phyloP scores from a whole-genome alignment of 768 basidiomycete species.

The Lactarius hengduanensis region DNA sequence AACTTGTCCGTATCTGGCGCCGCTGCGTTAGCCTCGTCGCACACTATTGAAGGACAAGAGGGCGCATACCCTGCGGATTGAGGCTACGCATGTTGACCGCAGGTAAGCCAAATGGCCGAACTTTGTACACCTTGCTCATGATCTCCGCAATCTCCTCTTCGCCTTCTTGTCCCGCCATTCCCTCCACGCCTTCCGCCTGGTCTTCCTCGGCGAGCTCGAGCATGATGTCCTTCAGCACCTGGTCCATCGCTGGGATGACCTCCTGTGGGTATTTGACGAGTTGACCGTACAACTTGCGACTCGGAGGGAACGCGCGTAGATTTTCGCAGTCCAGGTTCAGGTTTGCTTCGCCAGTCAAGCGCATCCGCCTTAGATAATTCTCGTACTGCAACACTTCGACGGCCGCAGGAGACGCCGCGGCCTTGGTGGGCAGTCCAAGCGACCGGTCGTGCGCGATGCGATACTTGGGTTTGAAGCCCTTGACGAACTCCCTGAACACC shows the following conservation, averaged over 20 bases:
- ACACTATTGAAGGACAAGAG: background rate
- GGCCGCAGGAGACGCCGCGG: slow-evolving; percentile 58
- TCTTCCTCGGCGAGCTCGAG: slow-evolving; percentile 83
- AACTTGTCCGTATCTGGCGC: slow-evolving; percentile 93
- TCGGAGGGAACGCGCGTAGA: slow-evolving; percentile 80
- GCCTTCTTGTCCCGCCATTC: slow-evolving; percentile 72
- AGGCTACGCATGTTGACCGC: slow-evolving; percentile 92
- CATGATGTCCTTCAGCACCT: slow-evolving; percentile 91
- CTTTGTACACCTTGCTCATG: slow-evolving; percentile 85
- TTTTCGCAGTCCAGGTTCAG: slow-evolving; percentile 90
- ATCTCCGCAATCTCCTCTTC: slow-evolving; percentile 89
- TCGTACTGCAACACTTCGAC: slow-evolving; percentile 76
- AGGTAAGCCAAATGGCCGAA: slow-evolving; percentile 83
- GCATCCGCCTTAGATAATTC: slow-evolving; percentile 77
- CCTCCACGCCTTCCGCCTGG: slow-evolving; percentile 63
- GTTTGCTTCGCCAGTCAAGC: slow-evolving; percentile 88
- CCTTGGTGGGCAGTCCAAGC: slow-evolving; percentile 50
- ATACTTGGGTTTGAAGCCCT: slow-evolving; percentile 92
- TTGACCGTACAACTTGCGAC: slow-evolving; percentile 79
- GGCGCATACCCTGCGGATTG: slow-evolving; percentile 77
- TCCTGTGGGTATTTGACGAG: slow-evolving; percentile 95
- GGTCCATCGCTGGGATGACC: slow-evolving; percentile 96
- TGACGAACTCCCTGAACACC: slow-evolving; percentile 83
- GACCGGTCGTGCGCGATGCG: slow-evolving; percentile 69
- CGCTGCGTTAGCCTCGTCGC: slow-evolving; percentile 1